These are phyloP conservation scores for Saccharomycopsis selenospora DNA, from an alignment of 805 yeast species.

Conservation along the genomic window DNA sequence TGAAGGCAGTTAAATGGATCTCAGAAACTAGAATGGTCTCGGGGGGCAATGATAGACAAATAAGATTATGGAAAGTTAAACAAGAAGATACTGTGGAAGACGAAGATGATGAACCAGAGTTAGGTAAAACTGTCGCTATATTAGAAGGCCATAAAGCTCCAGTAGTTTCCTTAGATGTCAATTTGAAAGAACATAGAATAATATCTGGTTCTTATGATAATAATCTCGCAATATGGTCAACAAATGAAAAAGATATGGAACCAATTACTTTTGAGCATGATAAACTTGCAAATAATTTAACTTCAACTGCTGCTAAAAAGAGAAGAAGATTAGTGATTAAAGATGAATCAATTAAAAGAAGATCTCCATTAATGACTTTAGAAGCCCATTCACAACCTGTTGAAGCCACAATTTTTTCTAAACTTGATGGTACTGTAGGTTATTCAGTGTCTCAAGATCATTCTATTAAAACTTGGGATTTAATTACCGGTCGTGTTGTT, in stretches of 20 bases:
- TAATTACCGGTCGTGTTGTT: conserved; percentile 75
- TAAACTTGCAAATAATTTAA: conserved; percentile 39
- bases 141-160: conserved; percentile 87
- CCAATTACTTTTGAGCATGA: conserved; percentile 40
- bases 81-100: conserved; percentile 29
- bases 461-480: conserved; percentile 92
- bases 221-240: conserved; percentile 81
- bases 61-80: conserved; percentile 79
- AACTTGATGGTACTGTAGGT: conserved; percentile 68
- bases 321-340: conserved; percentile 76
- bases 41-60: conserved; percentile 82
- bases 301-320: conserved; percentile 78
- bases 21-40: conserved; percentile 69
- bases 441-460: conserved; percentile 96
- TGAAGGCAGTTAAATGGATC: conserved; percentile 76
- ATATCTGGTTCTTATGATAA: conserved; percentile 82
- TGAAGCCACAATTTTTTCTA: conserved; percentile 72
- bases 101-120: conserved; percentile 45
- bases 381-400: conserved; percentile 78
- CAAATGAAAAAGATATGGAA: conserved; percentile 76
- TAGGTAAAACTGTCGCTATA: conserved; percentile 74
- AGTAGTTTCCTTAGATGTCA: conserved; percentile 68
- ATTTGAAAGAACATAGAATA: conserved; percentile 47
- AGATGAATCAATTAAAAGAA: conserved; percentile 68
- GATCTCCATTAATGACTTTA: conserved; percentile 72